Evolutionary conservation across 2,329 filamentous ascomycete species (phyloP).

Genomic region (Talaromyces atroroseus): DNA sequence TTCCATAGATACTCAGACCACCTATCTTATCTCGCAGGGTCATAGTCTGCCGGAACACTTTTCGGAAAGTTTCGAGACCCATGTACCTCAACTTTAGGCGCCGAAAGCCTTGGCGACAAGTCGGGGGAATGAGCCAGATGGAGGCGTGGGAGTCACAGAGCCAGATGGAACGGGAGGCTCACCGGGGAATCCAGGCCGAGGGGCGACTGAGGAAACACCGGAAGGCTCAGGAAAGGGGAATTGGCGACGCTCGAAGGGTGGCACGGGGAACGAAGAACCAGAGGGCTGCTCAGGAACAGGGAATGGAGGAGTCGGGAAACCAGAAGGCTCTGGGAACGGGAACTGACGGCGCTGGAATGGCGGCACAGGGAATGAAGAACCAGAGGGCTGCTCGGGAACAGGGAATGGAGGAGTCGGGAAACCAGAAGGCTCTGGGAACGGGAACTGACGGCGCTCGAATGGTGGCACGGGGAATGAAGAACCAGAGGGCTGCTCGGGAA

Average conservation of each 20-base stretch:
- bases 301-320: neutral
- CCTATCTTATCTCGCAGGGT: neutral
- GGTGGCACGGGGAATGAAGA: neutral
- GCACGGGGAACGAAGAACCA: neutral
- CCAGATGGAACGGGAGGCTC: neutral
- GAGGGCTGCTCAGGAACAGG: neutral
- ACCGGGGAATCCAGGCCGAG: neutral
- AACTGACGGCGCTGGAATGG: neutral
- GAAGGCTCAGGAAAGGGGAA: neutral
- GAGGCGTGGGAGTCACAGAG: neutral
- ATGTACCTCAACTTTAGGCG: neutral
- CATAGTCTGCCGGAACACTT: neutral
- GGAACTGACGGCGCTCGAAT: neutral
- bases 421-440: neutral
- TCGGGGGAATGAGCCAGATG: neutral
- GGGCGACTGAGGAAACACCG: neutral
- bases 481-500: neutral
- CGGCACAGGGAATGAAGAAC: neutral
- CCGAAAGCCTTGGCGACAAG: neutral
- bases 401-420: neutral
- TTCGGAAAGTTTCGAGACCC: neutral
- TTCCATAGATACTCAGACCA: neutral
- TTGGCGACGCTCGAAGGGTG: neutral
- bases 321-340: neutral
- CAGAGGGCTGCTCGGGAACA: neutral